Evolutionary conservation across 345 rosid species (phyloP), one percentile per base, ranked within the genome.

Genomic region (Eucalyptus polybractea): DNA sequence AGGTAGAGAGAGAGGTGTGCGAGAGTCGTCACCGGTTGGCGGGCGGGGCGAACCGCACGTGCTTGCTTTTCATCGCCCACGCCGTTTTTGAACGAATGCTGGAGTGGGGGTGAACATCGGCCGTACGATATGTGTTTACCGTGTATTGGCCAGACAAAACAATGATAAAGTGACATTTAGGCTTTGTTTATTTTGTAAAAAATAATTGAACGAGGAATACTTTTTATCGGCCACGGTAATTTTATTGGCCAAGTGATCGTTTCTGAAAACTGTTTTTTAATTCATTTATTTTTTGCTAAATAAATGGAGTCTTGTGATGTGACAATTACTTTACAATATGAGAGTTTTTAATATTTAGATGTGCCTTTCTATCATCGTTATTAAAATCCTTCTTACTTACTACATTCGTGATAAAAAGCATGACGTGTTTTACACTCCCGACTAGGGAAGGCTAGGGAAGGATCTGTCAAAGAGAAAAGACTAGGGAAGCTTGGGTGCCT

Each of bases 211-310:
- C 0, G 54, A 51, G 21, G 4, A 7, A 7, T 7, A 17, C 7
- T 17, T 17, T 17, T 17, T 17, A 51, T 17, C 4, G 1, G 8
- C 4, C 4, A 3, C 1, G 1, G 4, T 51, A 51, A 51, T 51
- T 51, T 51, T 51, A 17, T 17, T 53, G 56, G 4, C 24, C 4
- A 53, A 53, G 56, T 4, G 4, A 19, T 53, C 8, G 24, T 53
- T 53, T 53, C 7, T 7, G 4, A 53, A 53, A 53, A 53, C 1
- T 7, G 1, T 53, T 19, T 53, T 7, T 7, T 53, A 19, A 19
- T 1, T 53, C 10, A 3, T 53, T 7, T 0, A 3, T 19, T 19
- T 53, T 53, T 53, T 17, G 9, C 24, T 53, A 7, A 50, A 17
- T 53, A 19, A 62, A 62, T 3, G 1, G 1, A 62, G 3, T n/a